phyloP scores from a whole-genome alignment of 2,329 filamentous ascomycete genomes.

The Periconia macrospinosa region DNA sequence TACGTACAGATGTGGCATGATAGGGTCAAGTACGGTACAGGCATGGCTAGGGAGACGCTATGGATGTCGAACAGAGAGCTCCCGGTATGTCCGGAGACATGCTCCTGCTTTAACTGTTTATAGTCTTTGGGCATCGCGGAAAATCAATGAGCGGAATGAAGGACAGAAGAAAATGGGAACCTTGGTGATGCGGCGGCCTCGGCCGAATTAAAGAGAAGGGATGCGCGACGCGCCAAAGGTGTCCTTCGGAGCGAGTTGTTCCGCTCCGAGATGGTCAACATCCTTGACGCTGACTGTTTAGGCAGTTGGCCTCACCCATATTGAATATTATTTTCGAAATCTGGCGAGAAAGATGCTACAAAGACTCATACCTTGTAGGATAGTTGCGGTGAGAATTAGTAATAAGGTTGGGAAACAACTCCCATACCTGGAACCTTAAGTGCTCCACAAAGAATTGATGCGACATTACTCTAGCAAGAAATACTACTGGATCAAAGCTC shows the following conservation, averaged over 20 bases:
- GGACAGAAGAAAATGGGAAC: no score
- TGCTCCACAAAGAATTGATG: no score
- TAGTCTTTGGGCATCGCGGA: slow-evolving; percentile 59
- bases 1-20: slow-evolving; percentile 14
- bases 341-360: no score
- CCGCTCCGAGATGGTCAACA: not conserved
- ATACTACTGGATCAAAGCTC: no score
- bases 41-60: slow-evolving; percentile 78
- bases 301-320: no score
- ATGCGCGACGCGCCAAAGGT: slow-evolving; percentile 1
- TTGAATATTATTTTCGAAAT: no score
- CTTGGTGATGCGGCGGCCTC: not conserved
- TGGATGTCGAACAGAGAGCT: slow-evolving; percentile 85
- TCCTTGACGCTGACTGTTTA: not conserved
- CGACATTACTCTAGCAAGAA: no score
- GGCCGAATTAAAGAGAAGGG: not conserved
- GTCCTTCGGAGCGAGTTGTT: slow-evolving; percentile 1
- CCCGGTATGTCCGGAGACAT: slow-evolving; percentile 88
- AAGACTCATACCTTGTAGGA: no score
- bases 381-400: no score
- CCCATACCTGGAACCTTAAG: no score
- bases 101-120: slow-evolving; percentile 91
- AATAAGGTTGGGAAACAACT: no score
- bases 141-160: not conserved
- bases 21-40: slow-evolving; percentile 58